Percentiles rank a stretch among this genome's conserved stretches.
These are phyloP conservation scores for Tolypocladium endophyticum DNA, from an alignment of 2,329 filamentous ascomycete species.

Conservation along the genomic window DNA sequence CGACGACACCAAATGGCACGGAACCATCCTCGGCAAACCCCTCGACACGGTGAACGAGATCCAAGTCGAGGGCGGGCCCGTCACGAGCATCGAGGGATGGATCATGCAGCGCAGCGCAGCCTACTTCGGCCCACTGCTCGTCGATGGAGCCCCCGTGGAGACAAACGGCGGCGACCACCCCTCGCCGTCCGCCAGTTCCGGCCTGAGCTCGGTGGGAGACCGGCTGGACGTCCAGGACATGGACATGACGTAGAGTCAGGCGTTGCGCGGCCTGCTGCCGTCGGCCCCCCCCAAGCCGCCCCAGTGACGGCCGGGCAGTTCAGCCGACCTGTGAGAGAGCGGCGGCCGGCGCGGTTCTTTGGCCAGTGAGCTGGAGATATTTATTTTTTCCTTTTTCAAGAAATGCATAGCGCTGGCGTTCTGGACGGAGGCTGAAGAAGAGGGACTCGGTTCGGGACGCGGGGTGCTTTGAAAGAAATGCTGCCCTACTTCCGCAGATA, in stretches of 20 bases:
- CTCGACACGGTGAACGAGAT: slow-evolving; percentile 58
- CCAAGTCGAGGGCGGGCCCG: slow-evolving; percentile 62
- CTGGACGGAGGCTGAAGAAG: neutral
- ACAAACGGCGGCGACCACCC: slow-evolving; percentile 3
- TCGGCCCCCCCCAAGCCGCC: too few relatives aligned
- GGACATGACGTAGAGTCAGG: neutral
- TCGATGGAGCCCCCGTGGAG: neutral
- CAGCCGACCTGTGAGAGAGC: neutral
- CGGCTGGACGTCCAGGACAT: slow-evolving; percentile 20
- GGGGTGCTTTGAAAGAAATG: neutral
- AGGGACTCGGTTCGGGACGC: neutral
- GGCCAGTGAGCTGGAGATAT: neutral
- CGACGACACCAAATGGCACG: slow-evolving; percentile 76
- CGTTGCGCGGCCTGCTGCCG: neutral
- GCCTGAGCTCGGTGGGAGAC: slow-evolving; percentile 46
- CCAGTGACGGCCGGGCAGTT: too few relatives aligned
- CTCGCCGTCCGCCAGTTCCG: slow-evolving; percentile 40
- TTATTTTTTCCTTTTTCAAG: neutral
- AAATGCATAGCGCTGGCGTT: slow-evolving; percentile 35
- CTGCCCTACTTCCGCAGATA: neutral
- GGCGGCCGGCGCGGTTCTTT: neutral
- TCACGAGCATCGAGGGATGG: slow-evolving; percentile 26
- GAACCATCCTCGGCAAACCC: slow-evolving; percentile 68
- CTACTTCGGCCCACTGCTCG: slow-evolving; percentile 1
- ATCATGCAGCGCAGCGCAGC: slow-evolving; percentile 17